Evolutionary conservation across 1,284 basidiomycete genomes (phyloP), one percentile per base, ranked within the genome.

Genomic region (Marasmius sp.): DNA sequence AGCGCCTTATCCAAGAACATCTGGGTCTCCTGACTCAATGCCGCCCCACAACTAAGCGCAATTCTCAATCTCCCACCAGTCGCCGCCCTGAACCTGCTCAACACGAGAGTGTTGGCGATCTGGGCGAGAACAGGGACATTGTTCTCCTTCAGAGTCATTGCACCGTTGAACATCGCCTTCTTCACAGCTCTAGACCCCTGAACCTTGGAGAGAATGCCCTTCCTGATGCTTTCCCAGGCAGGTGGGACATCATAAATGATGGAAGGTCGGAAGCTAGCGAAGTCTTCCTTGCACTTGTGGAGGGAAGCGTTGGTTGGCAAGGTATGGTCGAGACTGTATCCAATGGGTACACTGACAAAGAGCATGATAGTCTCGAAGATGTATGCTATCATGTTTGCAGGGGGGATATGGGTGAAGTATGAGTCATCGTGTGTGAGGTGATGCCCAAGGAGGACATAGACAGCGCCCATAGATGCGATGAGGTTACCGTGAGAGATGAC

Each of bases 311-410:
- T 94, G 3, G 96, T 98, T n/a, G n/a, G n/a, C 65, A 98, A 84
- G n/a, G 96, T 98, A 87, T 97, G 97, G 75, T 97, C 89, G 61
- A 91, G 89, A 22, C 93, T 97, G 71, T 94, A 98, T 1, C 96
- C 96, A 63, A 89, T 86, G 43, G 86, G 86, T 75, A 93, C 81
- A 55, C 93, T 93, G 48, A 85, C 76, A 71, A 83, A 85, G 69
- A 87, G 77, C 68, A 92, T 74, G 56, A 76, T 74, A 43, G 91
- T 73, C 77, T 93, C 92, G 68, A 94, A 91, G 64, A 93, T 86
- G 71, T 91, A 94, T 66, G 85, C 95, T 66, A 97, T 81, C 68
- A 97, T 95, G 74, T 96, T 93, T 6, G 95, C 95, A 45, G 95
- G 88, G 6, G 95, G 95, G 6, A 98, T 85, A 79, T 95, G 98